Percentiles rank a stretch among this genome's conserved stretches.
Evolutionary conservation across 768 basidiomycete species (phyloP).

Genomic region (Boletus sp.): DNA sequence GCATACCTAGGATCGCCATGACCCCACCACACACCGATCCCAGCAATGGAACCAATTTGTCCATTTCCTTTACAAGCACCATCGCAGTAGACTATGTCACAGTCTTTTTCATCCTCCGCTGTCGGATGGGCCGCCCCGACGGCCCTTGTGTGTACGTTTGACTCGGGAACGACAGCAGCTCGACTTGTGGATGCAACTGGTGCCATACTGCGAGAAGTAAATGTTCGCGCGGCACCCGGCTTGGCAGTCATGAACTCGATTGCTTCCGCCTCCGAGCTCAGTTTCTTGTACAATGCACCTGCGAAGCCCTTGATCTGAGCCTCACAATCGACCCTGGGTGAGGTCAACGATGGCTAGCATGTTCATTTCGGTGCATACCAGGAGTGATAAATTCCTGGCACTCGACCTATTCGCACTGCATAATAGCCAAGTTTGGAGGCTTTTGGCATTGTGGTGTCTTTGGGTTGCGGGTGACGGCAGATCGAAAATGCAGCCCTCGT

Average conservation of each 20-base stretch:
- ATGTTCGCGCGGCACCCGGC: slow-evolving; percentile 13
- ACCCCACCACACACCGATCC: slow-evolving; percentile 92
- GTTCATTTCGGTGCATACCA: slow-evolving; percentile 55
- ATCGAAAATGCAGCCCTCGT: not conserved
- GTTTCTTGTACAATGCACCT: slow-evolving; percentile 67
- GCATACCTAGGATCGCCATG: slow-evolving; percentile 54
- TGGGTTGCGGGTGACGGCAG: not conserved
- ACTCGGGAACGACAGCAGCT: not conserved
- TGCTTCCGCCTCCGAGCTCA: slow-evolving; percentile 56
- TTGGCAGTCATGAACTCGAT: slow-evolving; percentile 48
- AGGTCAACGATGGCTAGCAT: slow-evolving; percentile 17
- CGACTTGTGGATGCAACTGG: slow-evolving; percentile 31
- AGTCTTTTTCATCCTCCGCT: slow-evolving; percentile 28
- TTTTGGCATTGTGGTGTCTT: slow-evolving; percentile 33
- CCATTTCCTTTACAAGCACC: slow-evolving; percentile 90
- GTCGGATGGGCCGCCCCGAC: not conserved
- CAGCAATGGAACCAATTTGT: slow-evolving; percentile 60
- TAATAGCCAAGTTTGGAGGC: slow-evolving; percentile 56
- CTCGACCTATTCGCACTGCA: slow-evolving; percentile 65
- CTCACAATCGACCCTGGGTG: slow-evolving; percentile 67
- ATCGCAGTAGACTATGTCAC: slow-evolving; percentile 74
- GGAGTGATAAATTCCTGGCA: slow-evolving; percentile 62
- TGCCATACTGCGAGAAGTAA: slow-evolving; percentile 3
- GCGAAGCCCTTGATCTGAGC: slow-evolving; percentile 63
- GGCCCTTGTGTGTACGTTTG: not conserved